Evolutionary conservation across 257 asterid genomes (phyloP), one percentile per base, ranked within the genome.

Genomic region (Lantana camara): DNA sequence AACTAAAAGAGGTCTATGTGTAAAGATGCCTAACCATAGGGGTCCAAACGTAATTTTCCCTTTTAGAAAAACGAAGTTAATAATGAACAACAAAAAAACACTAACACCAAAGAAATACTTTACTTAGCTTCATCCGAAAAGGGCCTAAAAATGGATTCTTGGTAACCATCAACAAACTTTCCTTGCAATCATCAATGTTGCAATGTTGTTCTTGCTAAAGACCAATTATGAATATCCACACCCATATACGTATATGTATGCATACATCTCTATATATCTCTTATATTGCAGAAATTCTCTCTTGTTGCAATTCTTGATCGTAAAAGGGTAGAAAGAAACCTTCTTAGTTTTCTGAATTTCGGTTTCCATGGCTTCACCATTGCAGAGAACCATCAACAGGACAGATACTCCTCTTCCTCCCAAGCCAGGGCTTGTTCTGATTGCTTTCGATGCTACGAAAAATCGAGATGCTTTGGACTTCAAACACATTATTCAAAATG

Each of bases 371-470:
- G 68, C 80, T 12, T 57, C 69, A 77, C 61, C 70, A 1, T 38
- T 46, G 51, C 73, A 47, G 47, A 74, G 59, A 54, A 69, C 52
- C 27, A 50, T 47, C 34, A 49, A 57, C 27, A 52, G 62, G 66
- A 64, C 42, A 14, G 30, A 32, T 13, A 63, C 74, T 67, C 67
- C 74, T 37, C 80, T 78, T 67, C 67, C 74, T 37, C 79, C 76
- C 7, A 59, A 80, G 81, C 75, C 79, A 0, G 77, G 80, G 16
- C 75, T 75, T 4, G 67, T 85, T 57, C 73, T 89, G 37, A 65
- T 89, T n/a, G 92, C 82, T 17, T 85, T 41, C 22, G 95, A 89
- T 61, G 96, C 88, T 1, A 80, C 80, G 0, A 89, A 71, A 76
- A 79, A 74, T 53, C 89, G 70, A 5, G 53, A 34, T 6, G 56